Evolutionary conservation across 2,329 filamentous ascomycete genomes (phyloP), one percentile per base, ranked within the genome.

Genomic region (Diaporthe sp.): DNA sequence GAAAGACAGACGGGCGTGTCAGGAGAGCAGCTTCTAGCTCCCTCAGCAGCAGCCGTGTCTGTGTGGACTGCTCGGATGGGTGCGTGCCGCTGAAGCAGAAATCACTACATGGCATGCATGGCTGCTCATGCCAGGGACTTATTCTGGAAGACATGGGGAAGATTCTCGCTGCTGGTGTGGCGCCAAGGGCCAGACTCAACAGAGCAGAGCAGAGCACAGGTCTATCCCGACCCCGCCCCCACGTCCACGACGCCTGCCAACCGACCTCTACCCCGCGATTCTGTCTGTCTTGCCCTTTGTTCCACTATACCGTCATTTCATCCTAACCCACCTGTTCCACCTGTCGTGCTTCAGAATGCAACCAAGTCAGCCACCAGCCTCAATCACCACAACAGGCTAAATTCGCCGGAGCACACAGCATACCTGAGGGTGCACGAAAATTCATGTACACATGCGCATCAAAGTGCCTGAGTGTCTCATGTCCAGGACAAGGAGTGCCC

Each of bases 341-440:
- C 19, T 25, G 39, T 67, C n/a, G 39, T 39, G 31, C 65, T 68
- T 55, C 34, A 55, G 49, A 4, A 13, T 69, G 65, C 49, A 68
- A 53, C 46, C 65, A 68, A 68, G 46, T 42, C 65, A 69, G 65
- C 65, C 65, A 69, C 65, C 46, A 55, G 46, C 46, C 65, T 55
- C 34, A 53, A 69, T 55, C 65, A 55, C 65, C 49, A n/a, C 49
- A 69, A 69, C 65, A 69, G 65, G 65, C 65, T 69, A 69, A 69
- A 69, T 69, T 42, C 65, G 65, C 49, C 65, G 49, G 65, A 13
- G 34, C 37, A 69, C 65, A 42, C 65, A 55, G 31, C 8, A 42
- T 69, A 55, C 55, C 37, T 25, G 46, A 69, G 44, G 44, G 65
- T 25, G 65, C 19, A 37, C 34, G 17, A 31, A 10, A 6, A 34